These are phyloP conservation scores for Dioscorea zingiberensis DNA, from an alignment of 106 monocot species.

Conservation along the genomic window DNA sequence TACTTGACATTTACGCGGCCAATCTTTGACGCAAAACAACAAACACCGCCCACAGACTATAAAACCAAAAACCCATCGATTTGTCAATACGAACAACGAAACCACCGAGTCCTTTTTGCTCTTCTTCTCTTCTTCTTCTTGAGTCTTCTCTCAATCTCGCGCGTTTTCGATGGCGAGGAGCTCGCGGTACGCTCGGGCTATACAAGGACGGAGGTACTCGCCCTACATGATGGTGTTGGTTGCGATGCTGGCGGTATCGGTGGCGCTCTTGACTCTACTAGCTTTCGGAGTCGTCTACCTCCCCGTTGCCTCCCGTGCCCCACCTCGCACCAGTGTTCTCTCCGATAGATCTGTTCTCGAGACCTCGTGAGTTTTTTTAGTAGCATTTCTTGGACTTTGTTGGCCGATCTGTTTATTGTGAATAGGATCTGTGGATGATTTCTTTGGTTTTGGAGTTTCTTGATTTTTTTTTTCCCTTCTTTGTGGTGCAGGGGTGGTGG, in stretches of 20 bases:
- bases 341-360: slow-evolving; percentile 15
- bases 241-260: slow-evolving; percentile 35
- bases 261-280: slow-evolving; percentile 51
- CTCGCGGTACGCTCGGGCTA: slow-evolving; percentile 20
- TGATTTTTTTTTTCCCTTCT: too few species aligned
- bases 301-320: slow-evolving; percentile 29
- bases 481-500: slow-evolving; percentile 2
- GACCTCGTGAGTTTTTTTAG: background rate
- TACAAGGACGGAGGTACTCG: slow-evolving; percentile 27
- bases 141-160: too few species aligned
- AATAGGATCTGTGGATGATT: too few species aligned
- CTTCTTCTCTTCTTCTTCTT: too few species aligned
- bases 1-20: too few species aligned
- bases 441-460: too few species aligned
- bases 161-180: background rate
- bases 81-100: too few species aligned
- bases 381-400: background rate
- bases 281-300: slow-evolving; percentile 61
- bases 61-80: too few species aligned
- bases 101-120: too few species aligned
- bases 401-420: background rate
- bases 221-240: slow-evolving; percentile 34
- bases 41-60: too few species aligned
- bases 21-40: too few species aligned
- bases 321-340: background rate